Evolutionary conservation across 2,329 filamentous ascomycete genomes (phyloP), one percentile per base, ranked within the genome.

Genomic region (Stagonosporopsis cucurbitacearum): DNA sequence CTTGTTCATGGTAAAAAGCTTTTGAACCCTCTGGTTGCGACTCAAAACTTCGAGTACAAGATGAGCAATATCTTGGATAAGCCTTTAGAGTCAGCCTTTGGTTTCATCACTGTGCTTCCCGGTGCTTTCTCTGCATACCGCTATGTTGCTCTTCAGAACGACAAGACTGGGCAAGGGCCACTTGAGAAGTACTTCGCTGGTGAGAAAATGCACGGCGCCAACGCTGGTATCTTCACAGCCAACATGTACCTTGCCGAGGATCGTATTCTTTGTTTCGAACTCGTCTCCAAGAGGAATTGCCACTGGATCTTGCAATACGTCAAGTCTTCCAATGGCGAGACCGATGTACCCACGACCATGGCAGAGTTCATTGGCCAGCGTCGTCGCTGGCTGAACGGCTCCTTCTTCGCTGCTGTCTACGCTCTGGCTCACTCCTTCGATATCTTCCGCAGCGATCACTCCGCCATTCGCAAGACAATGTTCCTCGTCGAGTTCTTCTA

Each of bases 241-340:
- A 99, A 99, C 78, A 99, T 99, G 95, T 99, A 98, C 73, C 85
- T 99, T 55, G 95, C 95, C 52, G 95, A 99, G 74, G 95, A 99
- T 84, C 91, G 95, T 82, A 99, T 99, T 73, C 87, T 99, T 32
- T 99, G 95, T 77, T 99, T 96, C 82, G 95, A 99, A 78, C 87
- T 99, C 47, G 95, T 99, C 58, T 92, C 93, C 41, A 99, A 99
- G 80, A 88, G 95, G 62, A 97, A 97, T 73, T 97, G 93, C 74
- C 90, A 94, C 71, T 99, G 95, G 95, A 91, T 98, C 57, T 79
- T 99, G 68, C 93, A 97, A 72, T 99, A 99, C 72, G 95, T 99
- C 81, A 99, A 99, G 79, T 97, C 93, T 2, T 91, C 95, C 12
- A 96, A 87, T 9, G 95, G 95, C 62, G 95, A 99, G 81, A 99